Evolutionary conservation across 495 filamentous ascomycete genomes (phyloP).

Genomic region (Pyrenula aspistea): DNA sequence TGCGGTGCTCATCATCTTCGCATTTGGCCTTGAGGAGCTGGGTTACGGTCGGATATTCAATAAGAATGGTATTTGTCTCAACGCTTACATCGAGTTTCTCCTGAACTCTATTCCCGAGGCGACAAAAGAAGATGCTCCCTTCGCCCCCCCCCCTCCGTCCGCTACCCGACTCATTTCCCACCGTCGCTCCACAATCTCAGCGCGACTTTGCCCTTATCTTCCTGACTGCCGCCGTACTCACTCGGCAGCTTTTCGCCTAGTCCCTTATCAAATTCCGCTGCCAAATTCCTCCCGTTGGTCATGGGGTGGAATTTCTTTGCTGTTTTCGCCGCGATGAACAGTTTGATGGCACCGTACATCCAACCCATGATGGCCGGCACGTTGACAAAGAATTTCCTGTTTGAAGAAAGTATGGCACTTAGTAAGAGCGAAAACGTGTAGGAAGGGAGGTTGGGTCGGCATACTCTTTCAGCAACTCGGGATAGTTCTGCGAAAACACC

Average conservation of each 20-base stretch:
- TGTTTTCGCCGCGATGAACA: constrained; percentile 66
- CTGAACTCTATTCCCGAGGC: too few relatives aligned
- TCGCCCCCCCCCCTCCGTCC: too few relatives aligned
- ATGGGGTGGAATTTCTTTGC: constrained; percentile 78
- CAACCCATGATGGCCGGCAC: constrained; percentile 81
- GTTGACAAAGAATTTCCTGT: constrained; percentile 77
- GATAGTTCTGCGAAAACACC: constrained; percentile 66
- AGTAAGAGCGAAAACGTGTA: neutral
- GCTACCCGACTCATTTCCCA: too few relatives aligned
- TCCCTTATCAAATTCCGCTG: constrained; percentile 43
- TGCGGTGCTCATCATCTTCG: too few relatives aligned
- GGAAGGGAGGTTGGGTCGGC: neutral
- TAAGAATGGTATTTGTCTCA: too few relatives aligned
- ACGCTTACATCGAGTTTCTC: too few relatives aligned
- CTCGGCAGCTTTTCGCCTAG: constrained; percentile 49
- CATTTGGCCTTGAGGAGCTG: too few relatives aligned
- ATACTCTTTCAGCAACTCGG: constrained; percentile 63
- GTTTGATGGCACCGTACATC: constrained; percentile 68
- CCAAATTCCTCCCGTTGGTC: constrained; percentile 59
- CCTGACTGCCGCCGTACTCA: constrained; percentile 60
- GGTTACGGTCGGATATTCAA: too few relatives aligned
- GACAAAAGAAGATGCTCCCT: too few relatives aligned
- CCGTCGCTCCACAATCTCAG: neutral
- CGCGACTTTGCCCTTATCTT: neutral
- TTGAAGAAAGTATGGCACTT: neutral